Percentiles rank a stretch among this genome's conserved stretches.
Evolutionary conservation across 345 rosid species (phyloP).

Genomic region (Eucalyptus tenuipes): DNA sequence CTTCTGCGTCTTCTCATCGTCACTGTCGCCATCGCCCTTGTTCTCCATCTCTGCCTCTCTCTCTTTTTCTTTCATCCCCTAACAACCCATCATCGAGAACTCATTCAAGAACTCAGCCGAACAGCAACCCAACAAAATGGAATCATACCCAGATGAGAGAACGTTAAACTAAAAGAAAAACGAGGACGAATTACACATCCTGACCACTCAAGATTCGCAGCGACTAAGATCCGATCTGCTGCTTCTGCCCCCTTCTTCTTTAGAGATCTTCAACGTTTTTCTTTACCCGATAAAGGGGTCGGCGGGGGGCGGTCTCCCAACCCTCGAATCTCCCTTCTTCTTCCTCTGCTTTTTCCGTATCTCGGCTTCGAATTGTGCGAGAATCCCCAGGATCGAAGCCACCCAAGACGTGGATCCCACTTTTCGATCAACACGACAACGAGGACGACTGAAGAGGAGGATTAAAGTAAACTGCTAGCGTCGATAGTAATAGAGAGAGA

Average conservation of each 20-base stretch:
- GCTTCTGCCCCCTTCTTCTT: background rate
- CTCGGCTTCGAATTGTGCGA: background rate
- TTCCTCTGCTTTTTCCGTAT: background rate
- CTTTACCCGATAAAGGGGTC: background rate
- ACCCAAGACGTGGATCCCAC: background rate
- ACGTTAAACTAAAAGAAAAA: background rate
- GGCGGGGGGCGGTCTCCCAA: background rate
- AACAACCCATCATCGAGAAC: background rate
- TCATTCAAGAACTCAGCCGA: background rate
- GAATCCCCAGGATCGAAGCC: background rate
- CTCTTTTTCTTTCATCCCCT: background rate
- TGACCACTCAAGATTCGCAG: background rate
- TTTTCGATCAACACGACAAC: background rate
- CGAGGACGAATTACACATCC: background rate
- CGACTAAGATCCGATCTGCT: background rate
- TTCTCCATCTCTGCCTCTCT: background rate
- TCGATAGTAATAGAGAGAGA: background rate
- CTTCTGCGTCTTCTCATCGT: constrained; percentile 2
- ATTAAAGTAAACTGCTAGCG: background rate
- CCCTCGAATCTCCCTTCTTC: background rate
- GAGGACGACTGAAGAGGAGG: background rate
- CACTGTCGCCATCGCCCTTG: background rate
- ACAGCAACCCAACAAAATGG: background rate
- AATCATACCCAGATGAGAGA: background rate
- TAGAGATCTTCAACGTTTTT: background rate